Base-by-base conservation (phyloP, 768 basidiomycete genomes). In the Kwoniella dendrophila region DNA sequence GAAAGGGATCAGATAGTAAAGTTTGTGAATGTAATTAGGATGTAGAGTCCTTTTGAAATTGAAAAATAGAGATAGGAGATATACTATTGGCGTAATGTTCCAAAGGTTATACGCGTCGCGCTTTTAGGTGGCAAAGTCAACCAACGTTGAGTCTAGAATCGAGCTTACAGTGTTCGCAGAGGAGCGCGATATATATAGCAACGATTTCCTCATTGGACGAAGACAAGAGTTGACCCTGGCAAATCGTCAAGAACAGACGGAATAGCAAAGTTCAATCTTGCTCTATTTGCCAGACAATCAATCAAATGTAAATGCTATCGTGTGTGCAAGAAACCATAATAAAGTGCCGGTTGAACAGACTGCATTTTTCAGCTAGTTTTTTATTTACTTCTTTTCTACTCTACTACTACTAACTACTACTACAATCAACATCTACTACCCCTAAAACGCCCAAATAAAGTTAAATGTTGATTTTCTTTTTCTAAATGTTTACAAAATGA, bases 331-430 rank as follows among this genome's bases (percentile, higher is more conserved):
- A 4, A 27, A 24, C 26, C 24, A 48, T 48, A 10, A 10, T 20
- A 27, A 24, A 26, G 62, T 72, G 68, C 73, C 73, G 73, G 73
- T 75, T 75, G 73, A 75, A 75, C 73, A 75, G 73, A 71, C 71
- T 72, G 66, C 66, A 70, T 75, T 72, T 51, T 75, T 66, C 45
- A 43, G 36, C 43, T 59, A 56, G 59, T 43, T 60, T 71, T 32
- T 62, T 67, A 41, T 56, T 58, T 30, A n/a, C 38, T 48, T 44
- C 32, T 53, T 30, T 33, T 34, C 36, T 63, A 36, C 62, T 63
- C 12, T 49, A 51, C 38, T 49, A 33, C 56, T 58, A 48, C 56
- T 48, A n/a, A 45, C 26, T 27, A 20, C 26, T 27, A 20, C 49
- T 33, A 16, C 55, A 32, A n/a, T 8, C 55, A 27, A 14, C 26